phyloP scores from a whole-genome alignment of 2,329 filamentous ascomycete genomes.

The Trematosphaeria pertusa region DNA sequence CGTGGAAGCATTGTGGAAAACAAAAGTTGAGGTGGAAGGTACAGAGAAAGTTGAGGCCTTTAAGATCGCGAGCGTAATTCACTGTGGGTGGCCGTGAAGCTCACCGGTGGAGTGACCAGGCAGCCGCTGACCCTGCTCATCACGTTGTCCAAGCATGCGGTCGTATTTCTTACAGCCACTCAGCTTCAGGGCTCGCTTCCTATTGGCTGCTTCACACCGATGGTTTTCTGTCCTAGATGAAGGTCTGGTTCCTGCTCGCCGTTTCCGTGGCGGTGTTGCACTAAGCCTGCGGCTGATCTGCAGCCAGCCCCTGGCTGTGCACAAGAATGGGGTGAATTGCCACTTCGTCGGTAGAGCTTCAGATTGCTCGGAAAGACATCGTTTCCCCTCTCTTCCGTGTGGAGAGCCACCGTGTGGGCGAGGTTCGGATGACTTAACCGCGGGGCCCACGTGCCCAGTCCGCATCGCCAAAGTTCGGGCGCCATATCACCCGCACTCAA shows the following conservation, averaged over 20 bases:
- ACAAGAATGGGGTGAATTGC: neutral
- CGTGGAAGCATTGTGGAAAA: neutral
- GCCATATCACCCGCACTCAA: too few species aligned
- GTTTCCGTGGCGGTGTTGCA: neutral
- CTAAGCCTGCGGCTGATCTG: neutral
- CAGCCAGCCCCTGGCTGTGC: neutral
- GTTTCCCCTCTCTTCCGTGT: too few species aligned
- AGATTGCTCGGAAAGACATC: too few species aligned
- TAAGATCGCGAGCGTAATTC: neutral
- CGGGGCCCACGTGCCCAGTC: too few species aligned
- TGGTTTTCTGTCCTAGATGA: neutral
- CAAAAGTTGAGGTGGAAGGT: neutral
- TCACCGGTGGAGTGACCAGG: slow-evolving; percentile 11
- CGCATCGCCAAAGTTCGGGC: too few species aligned
- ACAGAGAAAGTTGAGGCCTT: neutral
- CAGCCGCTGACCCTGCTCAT: slow-evolving; percentile 13
- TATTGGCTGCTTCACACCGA: neutral
- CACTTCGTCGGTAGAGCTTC: neutral
- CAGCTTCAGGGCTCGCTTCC: neutral
- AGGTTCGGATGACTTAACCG: too few species aligned
- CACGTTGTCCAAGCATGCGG: slow-evolving; percentile 8
- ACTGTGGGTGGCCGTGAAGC: neutral
- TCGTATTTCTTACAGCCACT: slow-evolving; percentile 5
- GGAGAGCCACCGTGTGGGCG: too few species aligned
- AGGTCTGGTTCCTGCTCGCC: too few species aligned